Base-by-base conservation (phyloP, 1,139 yeast genomes). In the Geotrichum fermentans region DNA sequence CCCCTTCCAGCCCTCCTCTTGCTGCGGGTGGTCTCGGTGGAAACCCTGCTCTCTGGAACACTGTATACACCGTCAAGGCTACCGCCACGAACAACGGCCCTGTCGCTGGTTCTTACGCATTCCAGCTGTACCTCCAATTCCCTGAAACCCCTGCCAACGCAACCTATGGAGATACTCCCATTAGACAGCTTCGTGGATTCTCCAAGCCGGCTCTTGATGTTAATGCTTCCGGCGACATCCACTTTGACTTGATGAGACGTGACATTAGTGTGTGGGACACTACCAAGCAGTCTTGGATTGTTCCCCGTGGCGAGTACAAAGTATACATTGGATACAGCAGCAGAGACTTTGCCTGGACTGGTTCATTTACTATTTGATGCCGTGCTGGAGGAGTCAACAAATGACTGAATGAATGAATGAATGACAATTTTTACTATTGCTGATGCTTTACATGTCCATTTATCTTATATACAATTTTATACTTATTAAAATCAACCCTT, bases 1-100 rank as follows among this genome's bases (percentile, higher is more conserved):
- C 77, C 58, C 62, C 69, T 11, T 71, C 70, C 26, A 58, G 59
- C 58, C 22, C 61, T 55, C 72, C 76, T 3, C 60, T 73, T 8
- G 69, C 80, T n/a, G 84, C 84, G 2, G 83, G 83, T 24, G 82
- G 79, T 0, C 63, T 77, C 32, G 85, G 84, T 1, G 77, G 77
- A 1, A 68, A 71, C 56, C 73, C 71, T 11, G 72, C 71, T 2
- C 61, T 73, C 38, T 73, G 74, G 73, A 71, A 70, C 29, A 59
- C 58, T 11, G 66, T 77, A 44, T 79, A 78, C 61, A 65, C 71
- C 42, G 81, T 78, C 7, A 64, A 68, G 42, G 82, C 74, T 2
- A 65, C 64, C 34, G 72, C 79, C 17, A 68, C 70, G 40, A 80
- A 80, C 60, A 71, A 67, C 28, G 86, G 86, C 0, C 69, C 71